Percentiles rank a stretch among this genome's conserved stretches.
Conservation (phyloP, 768 basidiomycete species). For the Pluteus cervinus region DNA sequence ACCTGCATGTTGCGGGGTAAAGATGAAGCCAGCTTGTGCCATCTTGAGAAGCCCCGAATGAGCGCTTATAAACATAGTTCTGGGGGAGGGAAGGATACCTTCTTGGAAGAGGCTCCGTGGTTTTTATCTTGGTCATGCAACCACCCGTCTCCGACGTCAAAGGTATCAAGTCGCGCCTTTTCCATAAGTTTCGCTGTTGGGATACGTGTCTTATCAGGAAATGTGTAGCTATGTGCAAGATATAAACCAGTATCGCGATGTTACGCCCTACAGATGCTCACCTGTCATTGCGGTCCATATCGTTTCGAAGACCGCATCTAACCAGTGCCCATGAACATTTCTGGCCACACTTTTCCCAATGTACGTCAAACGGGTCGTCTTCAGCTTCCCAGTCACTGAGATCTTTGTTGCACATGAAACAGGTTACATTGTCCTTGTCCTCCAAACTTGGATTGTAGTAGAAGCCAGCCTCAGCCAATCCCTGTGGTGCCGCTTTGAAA, state of each 20-base stretch:
- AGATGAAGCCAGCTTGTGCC: slow-evolving; percentile 86
- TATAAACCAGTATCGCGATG: neutral
- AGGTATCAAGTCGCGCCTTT: slow-evolving; percentile 66
- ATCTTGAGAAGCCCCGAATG: slow-evolving; percentile 42
- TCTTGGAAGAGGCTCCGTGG: slow-evolving; percentile 68
- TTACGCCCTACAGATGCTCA: slow-evolving; percentile 28
- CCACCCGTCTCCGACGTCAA: slow-evolving; percentile 51
- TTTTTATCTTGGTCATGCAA: slow-evolving; percentile 56
- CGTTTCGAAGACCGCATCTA: slow-evolving; percentile 60
- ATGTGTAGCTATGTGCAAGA: slow-evolving; percentile 43
- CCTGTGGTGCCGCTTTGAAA: slow-evolving; percentile 64
- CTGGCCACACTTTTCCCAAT: slow-evolving; percentile 60
- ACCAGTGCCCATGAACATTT: slow-evolving; percentile 78
- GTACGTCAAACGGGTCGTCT: slow-evolving; percentile 85
- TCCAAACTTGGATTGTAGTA: slow-evolving; percentile 68
- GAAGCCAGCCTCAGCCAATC: slow-evolving; percentile 87
- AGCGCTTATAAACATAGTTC: neutral
- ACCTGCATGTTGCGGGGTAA: slow-evolving; percentile 56
- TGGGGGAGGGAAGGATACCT: slow-evolving; percentile 30
- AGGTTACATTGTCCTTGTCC: slow-evolving; percentile 71
- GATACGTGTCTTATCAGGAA: slow-evolving; percentile 52
- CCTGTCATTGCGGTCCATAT: slow-evolving; percentile 53
- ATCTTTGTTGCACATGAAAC: slow-evolving; percentile 79
- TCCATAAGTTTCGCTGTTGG: slow-evolving; percentile 68
- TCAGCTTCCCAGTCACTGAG: slow-evolving; percentile 79